A percentile compares a stretch with the other conserved stretches of the same genome.
phyloP scores from a whole-genome alignment of 139 green algal genomes.

The Chlamydomonas schloesseri region DNA sequence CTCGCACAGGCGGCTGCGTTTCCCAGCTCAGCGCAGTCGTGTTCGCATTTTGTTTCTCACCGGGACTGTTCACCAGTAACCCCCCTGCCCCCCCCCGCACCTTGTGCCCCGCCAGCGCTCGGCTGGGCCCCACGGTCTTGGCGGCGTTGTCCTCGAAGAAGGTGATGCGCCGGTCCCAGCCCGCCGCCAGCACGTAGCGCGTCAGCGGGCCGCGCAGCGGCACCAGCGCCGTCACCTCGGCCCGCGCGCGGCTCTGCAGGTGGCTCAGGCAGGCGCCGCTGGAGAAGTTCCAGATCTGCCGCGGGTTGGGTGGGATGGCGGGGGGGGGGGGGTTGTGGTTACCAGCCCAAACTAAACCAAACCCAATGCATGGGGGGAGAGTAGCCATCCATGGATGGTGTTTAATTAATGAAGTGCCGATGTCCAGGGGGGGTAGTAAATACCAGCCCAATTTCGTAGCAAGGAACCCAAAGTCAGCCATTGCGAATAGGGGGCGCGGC shows the following conservation, averaged over 20 bases:
- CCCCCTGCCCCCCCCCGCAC: background rate
- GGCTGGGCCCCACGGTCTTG: slow-evolving; percentile 44
- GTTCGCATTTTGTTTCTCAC: too few relatives aligned
- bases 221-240: slow-evolving; percentile 66
- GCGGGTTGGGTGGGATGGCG: background rate
- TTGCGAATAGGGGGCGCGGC: too few relatives aligned
- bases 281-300: slow-evolving; percentile 76
- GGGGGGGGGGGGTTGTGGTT: background rate
- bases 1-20: too few relatives aligned
- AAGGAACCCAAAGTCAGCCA: too few relatives aligned
- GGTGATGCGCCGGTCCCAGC: slow-evolving; percentile 73
- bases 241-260: slow-evolving; percentile 18
- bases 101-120: slow-evolving; percentile 57
- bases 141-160: slow-evolving; percentile 70
- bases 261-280: slow-evolving; percentile 64
- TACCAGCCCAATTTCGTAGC: too few relatives aligned
- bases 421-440: background rate
- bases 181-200: slow-evolving; percentile 67
- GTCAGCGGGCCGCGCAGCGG: slow-evolving; percentile 44
- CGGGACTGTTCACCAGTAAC: too few relatives aligned
- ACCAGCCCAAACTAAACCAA: too few relatives aligned
- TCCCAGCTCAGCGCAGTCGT: too few relatives aligned
- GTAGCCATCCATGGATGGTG: too few relatives aligned
- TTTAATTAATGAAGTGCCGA: too few relatives aligned
- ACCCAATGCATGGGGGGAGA: too few relatives aligned